Conservation (phyloP, 306 rosid species). For the Cucumis hystrix region DNA sequence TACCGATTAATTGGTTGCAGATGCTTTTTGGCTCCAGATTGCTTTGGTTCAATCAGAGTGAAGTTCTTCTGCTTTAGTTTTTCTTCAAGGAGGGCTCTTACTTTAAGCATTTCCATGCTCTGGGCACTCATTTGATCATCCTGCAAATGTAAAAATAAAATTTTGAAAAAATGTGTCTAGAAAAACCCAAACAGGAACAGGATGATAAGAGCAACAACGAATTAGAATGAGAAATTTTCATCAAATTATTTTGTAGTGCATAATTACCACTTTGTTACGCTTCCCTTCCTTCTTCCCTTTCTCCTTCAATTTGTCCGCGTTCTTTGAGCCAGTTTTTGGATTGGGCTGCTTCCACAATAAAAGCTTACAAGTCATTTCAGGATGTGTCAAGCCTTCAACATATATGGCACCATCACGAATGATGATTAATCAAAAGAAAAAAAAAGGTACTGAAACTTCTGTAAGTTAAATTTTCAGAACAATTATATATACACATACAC, state of each 20-base stretch:
- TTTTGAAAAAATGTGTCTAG: neutral
- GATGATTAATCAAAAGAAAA: neutral
- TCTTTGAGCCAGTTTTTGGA: conserved; percentile 15
- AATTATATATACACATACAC: too few relatives aligned
- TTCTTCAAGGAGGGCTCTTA: conserved; percentile 75
- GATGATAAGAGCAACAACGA: neutral
- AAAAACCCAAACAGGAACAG: neutral
- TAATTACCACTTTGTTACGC: conserved; percentile 39
- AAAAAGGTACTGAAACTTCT: neutral
- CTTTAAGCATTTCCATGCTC: conserved; percentile 72
- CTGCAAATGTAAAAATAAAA: conserved; percentile 16
- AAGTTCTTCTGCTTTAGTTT: conserved; percentile 60
- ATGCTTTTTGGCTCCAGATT: conserved; percentile 30
- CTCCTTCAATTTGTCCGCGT: conserved; percentile 27
- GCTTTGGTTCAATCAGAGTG: conserved; percentile 36
- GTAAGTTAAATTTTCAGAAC: neutral
- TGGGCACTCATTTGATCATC: conserved; percentile 38
- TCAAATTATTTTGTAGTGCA: conserved; percentile 1
- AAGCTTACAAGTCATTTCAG: neutral
- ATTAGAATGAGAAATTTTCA: neutral
- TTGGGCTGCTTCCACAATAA: conserved; percentile 11
- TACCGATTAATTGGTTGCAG: conserved; percentile 60
- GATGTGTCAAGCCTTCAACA: neutral
- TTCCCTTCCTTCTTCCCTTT: conserved; percentile 25
- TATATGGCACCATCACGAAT: neutral